Conservation (phyloP, 768 basidiomycete species). For the Podaxis carcinomalis region DNA sequence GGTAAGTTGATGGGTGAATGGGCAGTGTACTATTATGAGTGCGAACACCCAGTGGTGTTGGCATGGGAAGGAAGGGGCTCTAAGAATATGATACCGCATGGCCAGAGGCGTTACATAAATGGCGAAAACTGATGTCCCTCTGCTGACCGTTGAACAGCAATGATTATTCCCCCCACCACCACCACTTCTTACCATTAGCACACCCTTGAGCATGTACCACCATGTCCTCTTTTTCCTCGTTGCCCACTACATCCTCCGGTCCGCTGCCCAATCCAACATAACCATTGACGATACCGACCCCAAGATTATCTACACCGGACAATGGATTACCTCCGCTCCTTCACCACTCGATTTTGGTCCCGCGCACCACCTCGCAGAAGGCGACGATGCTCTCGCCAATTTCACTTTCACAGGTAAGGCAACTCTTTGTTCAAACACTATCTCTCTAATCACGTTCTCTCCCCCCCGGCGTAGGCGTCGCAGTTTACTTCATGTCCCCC, state of each 20-base stretch:
- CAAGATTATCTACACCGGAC: not conserved
- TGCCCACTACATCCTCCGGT: not conserved
- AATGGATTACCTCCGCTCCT: not conserved
- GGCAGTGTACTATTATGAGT: no score
- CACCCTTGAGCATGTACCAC: not conserved
- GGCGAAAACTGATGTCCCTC: not conserved
- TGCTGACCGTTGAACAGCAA: not conserved
- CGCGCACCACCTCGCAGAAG: not conserved
- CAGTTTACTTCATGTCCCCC: constrained; percentile 33
- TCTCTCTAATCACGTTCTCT: not conserved
- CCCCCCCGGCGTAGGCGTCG: constrained; percentile 21
- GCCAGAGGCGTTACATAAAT: not conserved
- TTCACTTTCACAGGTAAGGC: constrained; percentile 11
- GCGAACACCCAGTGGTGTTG: no score
- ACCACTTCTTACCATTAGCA: not conserved
- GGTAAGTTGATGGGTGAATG: no score
- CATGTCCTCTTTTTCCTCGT: not conserved
- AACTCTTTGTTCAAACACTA: no score
- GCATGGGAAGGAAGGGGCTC: no score
- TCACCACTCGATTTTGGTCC: not conserved
- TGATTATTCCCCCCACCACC: not conserved
- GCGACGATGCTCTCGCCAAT: not conserved
- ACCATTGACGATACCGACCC: constrained; percentile 11
- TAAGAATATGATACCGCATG: no score
- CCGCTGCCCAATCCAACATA: constrained; percentile 5